Conservation (phyloP, 768 basidiomycete species). For the Holtermanniella nyarrowii region DNA sequence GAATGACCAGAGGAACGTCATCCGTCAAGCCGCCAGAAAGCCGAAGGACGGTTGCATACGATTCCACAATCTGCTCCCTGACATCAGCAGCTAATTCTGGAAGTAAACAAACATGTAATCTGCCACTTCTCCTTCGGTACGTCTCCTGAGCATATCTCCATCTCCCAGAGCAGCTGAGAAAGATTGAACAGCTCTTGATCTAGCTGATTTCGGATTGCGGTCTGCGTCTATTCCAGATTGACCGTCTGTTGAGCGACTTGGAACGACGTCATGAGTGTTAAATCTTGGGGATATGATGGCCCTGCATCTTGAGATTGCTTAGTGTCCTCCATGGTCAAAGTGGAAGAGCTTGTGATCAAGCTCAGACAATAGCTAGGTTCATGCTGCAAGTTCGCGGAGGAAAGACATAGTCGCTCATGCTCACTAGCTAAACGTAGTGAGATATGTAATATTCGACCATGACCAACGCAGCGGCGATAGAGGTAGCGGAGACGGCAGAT, state of each 20-base stretch:
- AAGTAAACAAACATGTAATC: slow-evolving; percentile 20
- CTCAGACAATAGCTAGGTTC: no score
- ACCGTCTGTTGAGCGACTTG: background rate
- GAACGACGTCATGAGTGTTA: background rate
- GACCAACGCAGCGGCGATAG: no score
- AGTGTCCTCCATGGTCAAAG: slow-evolving; percentile 27
- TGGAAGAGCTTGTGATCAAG: slow-evolving; percentile 16
- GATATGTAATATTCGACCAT: no score
- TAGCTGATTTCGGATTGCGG: slow-evolving; percentile 11
- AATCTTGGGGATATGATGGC: background rate
- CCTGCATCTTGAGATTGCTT: slow-evolving; percentile 1
- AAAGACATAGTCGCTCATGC: no score
- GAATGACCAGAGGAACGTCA: slow-evolving; percentile 21
- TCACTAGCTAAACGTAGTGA: no score
- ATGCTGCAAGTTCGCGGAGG: no score
- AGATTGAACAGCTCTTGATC: slow-evolving; percentile 20
- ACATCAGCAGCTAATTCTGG: background rate
- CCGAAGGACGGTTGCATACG: slow-evolving; percentile 11
- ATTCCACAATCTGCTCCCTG: slow-evolving; percentile 23
- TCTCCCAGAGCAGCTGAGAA: slow-evolving; percentile 31
- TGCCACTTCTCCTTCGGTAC: slow-evolving; percentile 27
- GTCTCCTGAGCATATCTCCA: slow-evolving; percentile 35
- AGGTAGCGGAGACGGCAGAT: slow-evolving; percentile 15
- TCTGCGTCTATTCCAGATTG: slow-evolving; percentile 6
- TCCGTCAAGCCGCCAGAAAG: slow-evolving; percentile 19